phyloP scores from a whole-genome alignment of 2,329 filamentous ascomycete species.

The Pseudopyrenochaeta lycopersici region DNA sequence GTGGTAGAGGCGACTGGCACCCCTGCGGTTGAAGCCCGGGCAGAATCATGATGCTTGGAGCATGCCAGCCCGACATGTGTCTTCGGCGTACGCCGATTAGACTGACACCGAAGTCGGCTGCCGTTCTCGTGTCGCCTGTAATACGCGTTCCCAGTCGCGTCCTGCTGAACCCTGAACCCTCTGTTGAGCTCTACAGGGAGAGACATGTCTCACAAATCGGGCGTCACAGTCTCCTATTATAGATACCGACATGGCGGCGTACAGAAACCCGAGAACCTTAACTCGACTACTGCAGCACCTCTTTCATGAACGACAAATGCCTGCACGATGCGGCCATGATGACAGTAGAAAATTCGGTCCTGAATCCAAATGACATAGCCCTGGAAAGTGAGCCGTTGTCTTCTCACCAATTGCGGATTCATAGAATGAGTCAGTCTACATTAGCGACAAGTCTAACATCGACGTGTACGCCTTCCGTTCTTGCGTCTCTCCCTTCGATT shows the following conservation, averaged over 20 bases:
- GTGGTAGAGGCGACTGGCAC: no score
- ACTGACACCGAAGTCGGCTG: neutral
- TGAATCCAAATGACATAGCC: no score
- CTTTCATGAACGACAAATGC: neutral
- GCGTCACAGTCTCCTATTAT: slow-evolving; percentile 4
- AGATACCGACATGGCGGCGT: slow-evolving; percentile 15
- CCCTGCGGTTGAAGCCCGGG: no score
- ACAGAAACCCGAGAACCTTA: slow-evolving; percentile 29
- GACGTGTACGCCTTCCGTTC: neutral
- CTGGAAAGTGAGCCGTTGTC: no score
- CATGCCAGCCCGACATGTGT: no score
- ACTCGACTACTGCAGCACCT: slow-evolving; percentile 13
- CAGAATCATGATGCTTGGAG: no score
- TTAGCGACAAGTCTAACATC: no score
- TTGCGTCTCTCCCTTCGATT: neutral
- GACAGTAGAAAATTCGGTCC: no score
- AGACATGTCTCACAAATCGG: slow-evolving; percentile 17
- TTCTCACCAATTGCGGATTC: no score
- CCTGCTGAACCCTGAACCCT: neutral
- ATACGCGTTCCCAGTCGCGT: neutral
- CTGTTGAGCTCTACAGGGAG: neutral
- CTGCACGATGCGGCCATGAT: neutral
- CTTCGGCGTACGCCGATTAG: no score
- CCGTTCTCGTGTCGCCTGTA: neutral
- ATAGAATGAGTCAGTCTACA: no score